These are phyloP conservation scores for Chytriomyces sp. DNA, from an alignment of 192 early-diverging fungal species.

Conservation along the genomic window DNA sequence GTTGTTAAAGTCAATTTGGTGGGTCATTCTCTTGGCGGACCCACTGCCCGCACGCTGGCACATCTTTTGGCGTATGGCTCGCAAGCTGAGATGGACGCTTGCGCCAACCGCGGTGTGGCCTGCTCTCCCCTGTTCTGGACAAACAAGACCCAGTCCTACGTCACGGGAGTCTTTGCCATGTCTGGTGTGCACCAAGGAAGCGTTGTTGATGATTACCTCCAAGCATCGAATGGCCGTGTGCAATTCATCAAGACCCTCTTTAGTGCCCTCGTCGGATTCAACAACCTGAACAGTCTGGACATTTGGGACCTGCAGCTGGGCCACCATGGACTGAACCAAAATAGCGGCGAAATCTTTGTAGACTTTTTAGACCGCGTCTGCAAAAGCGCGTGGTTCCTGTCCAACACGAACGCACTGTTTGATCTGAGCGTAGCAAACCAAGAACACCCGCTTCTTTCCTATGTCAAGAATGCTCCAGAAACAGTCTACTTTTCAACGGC, in stretches of 20 bases:
- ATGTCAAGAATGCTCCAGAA: constrained; percentile 31
- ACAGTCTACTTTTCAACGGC: constrained; percentile 35
- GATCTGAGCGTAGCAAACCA: constrained; percentile 10
- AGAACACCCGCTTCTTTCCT: constrained; percentile 15
- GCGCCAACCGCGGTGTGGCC: not conserved
- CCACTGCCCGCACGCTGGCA: constrained; percentile 27
- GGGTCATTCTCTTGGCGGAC: constrained; percentile 36
- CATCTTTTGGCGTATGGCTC: constrained; percentile 27
- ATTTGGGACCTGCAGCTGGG: constrained; percentile 34
- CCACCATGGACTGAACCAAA: constrained; percentile 32
- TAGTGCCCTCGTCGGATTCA: constrained; percentile 18
- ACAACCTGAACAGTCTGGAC: not conserved
- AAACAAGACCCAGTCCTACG: constrained; percentile 27
- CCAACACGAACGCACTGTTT: constrained; percentile 32
- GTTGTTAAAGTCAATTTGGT: constrained; percentile 33
- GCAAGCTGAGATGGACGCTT: constrained; percentile 31
- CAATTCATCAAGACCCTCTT: constrained; percentile 18
- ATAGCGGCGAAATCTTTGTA: constrained; percentile 7
- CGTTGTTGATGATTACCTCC: constrained; percentile 22
- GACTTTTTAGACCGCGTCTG: constrained; percentile 26
- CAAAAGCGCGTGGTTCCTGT: constrained; percentile 19
- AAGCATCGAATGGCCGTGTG: not conserved
- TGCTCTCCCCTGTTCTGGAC: constrained; percentile 37
- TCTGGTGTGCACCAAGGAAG: constrained; percentile 30
- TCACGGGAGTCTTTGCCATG: constrained; percentile 22